Evolutionary conservation across 768 basidiomycete species (phyloP).

Genomic region (Phlebiopsis flavidoalba): DNA sequence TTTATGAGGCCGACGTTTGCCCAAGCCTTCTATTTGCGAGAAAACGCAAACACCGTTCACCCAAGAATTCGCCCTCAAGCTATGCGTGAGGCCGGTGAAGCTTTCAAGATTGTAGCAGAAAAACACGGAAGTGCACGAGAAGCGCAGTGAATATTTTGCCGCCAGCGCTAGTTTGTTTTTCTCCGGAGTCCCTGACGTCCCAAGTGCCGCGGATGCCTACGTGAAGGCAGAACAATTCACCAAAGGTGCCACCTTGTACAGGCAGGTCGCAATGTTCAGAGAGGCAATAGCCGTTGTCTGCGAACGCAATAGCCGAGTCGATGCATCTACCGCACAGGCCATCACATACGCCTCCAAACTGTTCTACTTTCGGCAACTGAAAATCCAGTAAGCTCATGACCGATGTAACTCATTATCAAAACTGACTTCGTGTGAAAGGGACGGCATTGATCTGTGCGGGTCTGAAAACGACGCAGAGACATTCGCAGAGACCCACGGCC

Average conservation of each 20-base stretch:
- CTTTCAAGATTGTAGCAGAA: background rate
- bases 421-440: background rate
- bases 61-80: background rate
- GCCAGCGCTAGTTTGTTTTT: background rate
- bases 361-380: background rate
- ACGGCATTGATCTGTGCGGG: background rate
- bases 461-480: background rate
- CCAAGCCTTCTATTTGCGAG: background rate
- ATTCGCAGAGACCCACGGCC: background rate
- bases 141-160: background rate
- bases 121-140: background rate
- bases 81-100: background rate
- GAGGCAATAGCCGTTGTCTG: background rate
- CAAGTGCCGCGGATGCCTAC: background rate
- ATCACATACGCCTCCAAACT: background rate
- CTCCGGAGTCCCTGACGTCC: background rate
- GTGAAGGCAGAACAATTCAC: background rate
- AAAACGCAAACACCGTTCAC: background rate
- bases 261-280: background rate
- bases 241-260: background rate
- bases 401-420: background rate
- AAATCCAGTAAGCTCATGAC: background rate
- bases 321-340: background rate
- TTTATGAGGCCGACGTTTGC: background rate
- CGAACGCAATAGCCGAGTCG: background rate